phyloP scores from a whole-genome alignment of 371 early-diverging fungal species.

The Mortierella sp. region DNA sequence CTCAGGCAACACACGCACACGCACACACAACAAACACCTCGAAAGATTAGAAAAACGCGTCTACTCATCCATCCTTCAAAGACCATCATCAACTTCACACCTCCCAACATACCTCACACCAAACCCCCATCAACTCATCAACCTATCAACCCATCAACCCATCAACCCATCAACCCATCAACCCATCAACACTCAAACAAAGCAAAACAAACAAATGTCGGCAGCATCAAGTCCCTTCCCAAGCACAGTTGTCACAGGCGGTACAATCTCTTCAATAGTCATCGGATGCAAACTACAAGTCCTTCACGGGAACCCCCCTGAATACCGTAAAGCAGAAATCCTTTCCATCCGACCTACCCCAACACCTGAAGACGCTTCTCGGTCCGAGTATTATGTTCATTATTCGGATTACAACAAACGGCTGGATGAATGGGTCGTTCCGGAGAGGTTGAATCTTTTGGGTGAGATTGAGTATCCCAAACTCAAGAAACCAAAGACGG shows the following conservation, averaged over 20 bases:
- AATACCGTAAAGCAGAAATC: constrained; percentile 93
- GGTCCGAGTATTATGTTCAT: constrained; percentile 97
- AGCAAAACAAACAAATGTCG: constrained; percentile 25
- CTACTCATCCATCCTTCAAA: neutral
- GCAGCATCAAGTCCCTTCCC: constrained; percentile 54
- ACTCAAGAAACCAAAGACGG: constrained; percentile 66
- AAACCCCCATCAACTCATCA: neutral
- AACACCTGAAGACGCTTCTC: constrained; percentile 48
- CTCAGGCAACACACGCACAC: neutral
- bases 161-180: neutral
- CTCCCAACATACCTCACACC: neutral
- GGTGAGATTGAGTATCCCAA: constrained; percentile 86
- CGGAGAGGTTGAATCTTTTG: constrained; percentile 78
- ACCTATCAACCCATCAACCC: neutral
- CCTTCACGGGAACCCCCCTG: constrained; percentile 55
- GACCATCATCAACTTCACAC: neutral
- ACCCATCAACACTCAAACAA: neutral
- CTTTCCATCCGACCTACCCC: constrained; percentile 83
- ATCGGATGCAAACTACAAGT: constrained; percentile 60
- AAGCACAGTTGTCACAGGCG: constrained; percentile 45
- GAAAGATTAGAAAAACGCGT: neutral
- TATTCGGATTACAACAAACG: constrained; percentile 99
- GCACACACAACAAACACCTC: neutral
- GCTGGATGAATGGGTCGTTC: constrained; percentile 98
- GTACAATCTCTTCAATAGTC: constrained; percentile 49